A percentile compares a stretch with the other conserved stretches of the same genome.
Evolutionary conservation across 2,329 filamentous ascomycete species (phyloP).

Genomic region (Aureobasidium sp.): DNA sequence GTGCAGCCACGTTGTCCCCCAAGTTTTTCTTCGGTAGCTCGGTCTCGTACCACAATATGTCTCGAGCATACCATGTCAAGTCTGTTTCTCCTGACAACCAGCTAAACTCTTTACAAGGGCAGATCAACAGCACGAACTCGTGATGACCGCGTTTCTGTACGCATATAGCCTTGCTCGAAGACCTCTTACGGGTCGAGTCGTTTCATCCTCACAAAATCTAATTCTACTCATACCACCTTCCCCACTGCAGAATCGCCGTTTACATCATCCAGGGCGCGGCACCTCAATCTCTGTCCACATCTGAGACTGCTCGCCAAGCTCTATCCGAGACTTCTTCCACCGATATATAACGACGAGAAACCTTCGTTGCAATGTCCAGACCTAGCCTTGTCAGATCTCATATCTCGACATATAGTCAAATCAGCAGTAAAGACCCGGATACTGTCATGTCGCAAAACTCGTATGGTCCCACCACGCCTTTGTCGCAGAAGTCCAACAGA

Average conservation of each 20-base stretch:
- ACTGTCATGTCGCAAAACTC: background rate
- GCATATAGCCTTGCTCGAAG: background rate
- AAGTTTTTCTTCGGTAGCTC: background rate
- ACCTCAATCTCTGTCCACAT: background rate
- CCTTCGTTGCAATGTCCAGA: background rate
- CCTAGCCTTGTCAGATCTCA: background rate
- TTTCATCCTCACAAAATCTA: background rate
- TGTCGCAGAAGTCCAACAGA: background rate
- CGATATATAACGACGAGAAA: background rate
- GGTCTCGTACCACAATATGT: background rate
- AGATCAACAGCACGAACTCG: background rate
- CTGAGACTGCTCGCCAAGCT: background rate
- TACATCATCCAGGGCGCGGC: background rate
- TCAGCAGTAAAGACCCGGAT: background rate
- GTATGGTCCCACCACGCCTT: background rate
- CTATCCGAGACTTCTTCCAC: background rate
- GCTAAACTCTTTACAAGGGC: background rate
- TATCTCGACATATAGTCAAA: background rate
- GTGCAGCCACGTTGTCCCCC: background rate
- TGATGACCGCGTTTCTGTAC: background rate
- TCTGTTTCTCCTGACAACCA: constrained; percentile 3
- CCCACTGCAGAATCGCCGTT: background rate
- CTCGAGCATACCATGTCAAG: constrained; percentile 7
- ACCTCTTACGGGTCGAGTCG: background rate
- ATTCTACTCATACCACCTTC: background rate